Evolutionary conservation across 108 stramenopile genomes (phyloP), one percentile per base, ranked within the genome.

Genomic region (Skeletonema grethae): DNA sequence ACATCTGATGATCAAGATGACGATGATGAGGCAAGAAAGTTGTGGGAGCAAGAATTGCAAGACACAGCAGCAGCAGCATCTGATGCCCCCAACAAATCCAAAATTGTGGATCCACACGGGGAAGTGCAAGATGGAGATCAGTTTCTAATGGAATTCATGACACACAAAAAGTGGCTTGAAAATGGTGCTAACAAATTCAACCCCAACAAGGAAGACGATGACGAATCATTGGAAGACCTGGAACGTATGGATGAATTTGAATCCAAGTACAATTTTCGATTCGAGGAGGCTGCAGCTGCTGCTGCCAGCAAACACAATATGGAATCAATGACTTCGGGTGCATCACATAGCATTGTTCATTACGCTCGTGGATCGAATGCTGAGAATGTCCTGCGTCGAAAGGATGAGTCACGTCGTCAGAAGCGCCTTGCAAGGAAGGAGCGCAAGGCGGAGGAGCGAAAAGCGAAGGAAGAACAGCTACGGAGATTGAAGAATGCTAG

Each of bases 211-310:
- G 84, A 84, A 25, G 84, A 79, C 39, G 92, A 95, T 48, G 89
- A 88, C 56, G 97, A 97, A 55, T 90, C 89, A 28, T 82, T 93
- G 34, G 88, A 95, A 55, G 93, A 90, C 53, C 63, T 98, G 34
- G 98, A 99, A 25, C 72, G 76, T n/a, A 90, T 88, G 55, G 99
- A 99, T 69, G 95, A 86, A 18, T 99, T 96, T 82, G 99, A 99
- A 87, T 86, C 91, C 64, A 91, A 97, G 71, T 99, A 98, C 90
- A 99, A 99, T 71, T 99, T 99, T 73, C 92, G 99, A 20, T 99
- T 98, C 78, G 99, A 99, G 83, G 95, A 99, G 85, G 94, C 91
- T 18, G 82, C 83, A 15, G 80, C 73, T 56, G 66, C 75, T 8
- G 79, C 87, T 11, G 74, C 85, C 36, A 63, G 36, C 36, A 36